phyloP scores from a whole-genome alignment of 2,329 filamentous ascomycete genomes.

The Talaromyces sp. region DNA sequence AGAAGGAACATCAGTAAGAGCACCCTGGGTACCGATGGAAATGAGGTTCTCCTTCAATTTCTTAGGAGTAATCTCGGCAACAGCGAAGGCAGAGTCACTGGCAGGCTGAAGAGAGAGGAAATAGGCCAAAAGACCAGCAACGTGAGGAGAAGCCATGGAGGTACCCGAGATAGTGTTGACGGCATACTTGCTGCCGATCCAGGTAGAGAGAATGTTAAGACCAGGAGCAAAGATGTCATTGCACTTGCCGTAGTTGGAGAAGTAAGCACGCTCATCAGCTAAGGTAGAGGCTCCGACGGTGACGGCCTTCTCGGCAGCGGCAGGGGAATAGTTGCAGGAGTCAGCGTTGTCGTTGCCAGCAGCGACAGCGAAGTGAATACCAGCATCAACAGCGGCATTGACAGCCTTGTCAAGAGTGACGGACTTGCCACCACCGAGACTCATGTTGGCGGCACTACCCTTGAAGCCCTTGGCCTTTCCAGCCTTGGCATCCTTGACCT shows the following conservation, averaged over 20 bases:
- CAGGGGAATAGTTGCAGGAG: slow-evolving; percentile 98
- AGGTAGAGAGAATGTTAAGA: slow-evolving; percentile 94
- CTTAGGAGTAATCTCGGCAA: slow-evolving; percentile 84
- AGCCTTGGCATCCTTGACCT: slow-evolving; percentile 73
- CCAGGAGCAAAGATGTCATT: slow-evolving; percentile 98
- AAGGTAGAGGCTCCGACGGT: slow-evolving; percentile 95
- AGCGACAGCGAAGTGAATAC: slow-evolving; percentile 96
- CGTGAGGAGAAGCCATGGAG: slow-evolving; percentile 97
- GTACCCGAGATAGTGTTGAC: slow-evolving; percentile 99
- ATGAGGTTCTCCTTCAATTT: slow-evolving; percentile 90
- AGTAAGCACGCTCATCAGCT: slow-evolving; percentile 94
- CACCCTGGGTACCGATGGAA: slow-evolving; percentile 72
- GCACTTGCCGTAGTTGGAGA: slow-evolving; percentile 99
- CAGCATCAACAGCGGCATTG: slow-evolving; percentile 85
- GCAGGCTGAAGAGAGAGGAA: slow-evolving; percentile 93
- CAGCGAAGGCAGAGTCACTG: slow-evolving; percentile 83
- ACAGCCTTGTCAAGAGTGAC: slow-evolving; percentile 85
- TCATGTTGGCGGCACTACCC: slow-evolving; percentile 99
- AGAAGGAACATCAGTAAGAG: slow-evolving; percentile 75
- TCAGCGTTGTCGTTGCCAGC: slow-evolving; percentile 98
- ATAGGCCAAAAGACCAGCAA: slow-evolving; percentile 95
- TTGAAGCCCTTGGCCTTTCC: slow-evolving; percentile 97
- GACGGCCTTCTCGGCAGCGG: slow-evolving; percentile 83
- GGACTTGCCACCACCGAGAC: slow-evolving; percentile 95
- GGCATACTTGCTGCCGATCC: slow-evolving; percentile 94